Percentiles rank a stretch among this genome's conserved stretches.
These are phyloP conservation scores for Lepraria neglecta DNA, from an alignment of 495 filamentous ascomycete species.

Conservation along the genomic window DNA sequence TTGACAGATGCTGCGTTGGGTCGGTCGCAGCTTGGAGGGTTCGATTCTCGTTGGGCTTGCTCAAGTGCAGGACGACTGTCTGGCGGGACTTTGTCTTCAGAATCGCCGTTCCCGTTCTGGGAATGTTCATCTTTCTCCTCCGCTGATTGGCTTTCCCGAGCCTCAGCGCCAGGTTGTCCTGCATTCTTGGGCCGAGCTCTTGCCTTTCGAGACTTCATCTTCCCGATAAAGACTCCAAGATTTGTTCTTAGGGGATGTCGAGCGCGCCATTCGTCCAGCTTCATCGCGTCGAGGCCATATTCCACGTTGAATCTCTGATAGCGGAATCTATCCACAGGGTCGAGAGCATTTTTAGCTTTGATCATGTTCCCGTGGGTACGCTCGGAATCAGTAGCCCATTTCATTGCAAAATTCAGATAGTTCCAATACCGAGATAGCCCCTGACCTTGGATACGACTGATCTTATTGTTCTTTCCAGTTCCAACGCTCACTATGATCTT, in stretches of 20 bases:
- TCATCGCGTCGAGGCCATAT: conserved; percentile 37
- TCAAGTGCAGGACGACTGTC: too few relatives aligned
- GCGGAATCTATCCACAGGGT: background rate
- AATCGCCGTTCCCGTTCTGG: too few relatives aligned
- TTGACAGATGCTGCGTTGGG: too few relatives aligned
- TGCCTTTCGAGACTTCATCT: too few relatives aligned
- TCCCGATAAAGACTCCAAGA: background rate
- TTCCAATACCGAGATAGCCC: conserved; percentile 12
- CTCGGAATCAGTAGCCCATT: conserved; percentile 21
- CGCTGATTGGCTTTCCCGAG: too few relatives aligned
- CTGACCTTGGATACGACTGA: conserved; percentile 1
- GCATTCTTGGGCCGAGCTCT: too few relatives aligned
- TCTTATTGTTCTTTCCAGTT: conserved; percentile 25
- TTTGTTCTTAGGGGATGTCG: background rate
- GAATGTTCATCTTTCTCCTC: too few relatives aligned
- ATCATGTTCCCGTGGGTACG: conserved; percentile 10
- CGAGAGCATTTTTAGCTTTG: background rate
- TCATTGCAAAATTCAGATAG: conserved; percentile 17
- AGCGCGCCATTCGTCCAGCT: conserved; percentile 27
- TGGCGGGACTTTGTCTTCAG: too few relatives aligned
- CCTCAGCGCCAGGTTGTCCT: too few relatives aligned
- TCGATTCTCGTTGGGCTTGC: too few relatives aligned
- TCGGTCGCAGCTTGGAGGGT: too few relatives aligned
- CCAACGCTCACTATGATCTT: conserved; percentile 32
- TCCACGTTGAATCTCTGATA: conserved; percentile 46